These are phyloP conservation scores for Selaginella moellendorffii DNA, from an alignment of 75 land plant species.

Conservation along the genomic window DNA sequence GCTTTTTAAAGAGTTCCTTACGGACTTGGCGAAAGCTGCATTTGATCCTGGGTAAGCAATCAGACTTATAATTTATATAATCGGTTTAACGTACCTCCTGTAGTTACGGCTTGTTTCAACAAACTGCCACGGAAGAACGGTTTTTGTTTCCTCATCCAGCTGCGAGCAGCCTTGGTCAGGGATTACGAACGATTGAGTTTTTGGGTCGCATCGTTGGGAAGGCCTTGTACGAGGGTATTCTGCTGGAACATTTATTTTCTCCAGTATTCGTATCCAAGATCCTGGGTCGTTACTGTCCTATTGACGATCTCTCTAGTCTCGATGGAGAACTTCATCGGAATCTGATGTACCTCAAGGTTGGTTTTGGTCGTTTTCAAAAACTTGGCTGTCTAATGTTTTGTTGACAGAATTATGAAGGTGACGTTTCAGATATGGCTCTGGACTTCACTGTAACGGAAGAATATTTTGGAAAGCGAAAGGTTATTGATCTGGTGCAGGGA, in stretches of 20 bases:
- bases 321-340: constrained; percentile 85
- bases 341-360: constrained; percentile 83
- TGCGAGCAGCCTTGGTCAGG: constrained; percentile 53
- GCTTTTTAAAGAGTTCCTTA: constrained; percentile 81
- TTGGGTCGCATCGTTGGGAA: constrained; percentile 85
- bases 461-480: constrained; percentile 40
- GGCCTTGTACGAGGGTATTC: constrained; percentile 88
- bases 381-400: neutral
- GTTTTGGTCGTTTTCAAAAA: neutral
- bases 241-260: constrained; percentile 79
- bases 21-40: constrained; percentile 73
- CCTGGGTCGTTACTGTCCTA: constrained; percentile 73
- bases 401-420: constrained; percentile 73
- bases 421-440: constrained; percentile 57
- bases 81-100: neutral
- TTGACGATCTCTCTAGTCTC: constrained; percentile 78
- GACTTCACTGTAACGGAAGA: constrained; percentile 93
- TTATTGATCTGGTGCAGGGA: constrained; percentile 64
- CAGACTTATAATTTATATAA: neutral
- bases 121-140: constrained; percentile 72
- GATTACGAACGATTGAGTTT: constrained; percentile 68
- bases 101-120: constrained; percentile 75
- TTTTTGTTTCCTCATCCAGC: constrained; percentile 58
- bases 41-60: constrained; percentile 62
- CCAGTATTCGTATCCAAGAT: constrained; percentile 85